Base-by-base conservation (phyloP, 2,329 filamentous ascomycete genomes). In the Trichocomaceae sp. region DNA sequence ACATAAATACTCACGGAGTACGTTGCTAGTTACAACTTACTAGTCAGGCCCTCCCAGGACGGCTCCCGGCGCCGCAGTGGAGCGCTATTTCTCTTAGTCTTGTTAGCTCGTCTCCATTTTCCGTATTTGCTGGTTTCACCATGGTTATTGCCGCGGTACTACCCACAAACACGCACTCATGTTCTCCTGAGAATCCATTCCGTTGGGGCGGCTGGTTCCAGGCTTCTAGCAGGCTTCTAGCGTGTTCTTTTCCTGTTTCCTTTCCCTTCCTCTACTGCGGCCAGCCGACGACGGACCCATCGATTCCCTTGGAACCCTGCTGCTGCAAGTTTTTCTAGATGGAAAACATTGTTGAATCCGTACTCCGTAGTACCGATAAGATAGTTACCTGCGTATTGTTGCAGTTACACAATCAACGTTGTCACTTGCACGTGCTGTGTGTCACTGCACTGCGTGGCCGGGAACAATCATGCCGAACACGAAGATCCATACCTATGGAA, bases 111-210 rank as follows among this genome's bases (percentile, higher is more conserved):
- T 17, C 20, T 44, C 41, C 20, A 20, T 44, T 8, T 17, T 23
- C 20, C 23, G 15, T 5, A 31, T 37, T 12, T 15, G 17, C n/a
- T 15, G 26, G 44, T 47, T 53, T 47, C 51, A 53, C 42, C 13
- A 22, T 44, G 50, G n/a, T 39, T n/a, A 39, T 52, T 46, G n/a
- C 51, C 44, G 45, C 51, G 51, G 51, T 47, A 39, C 44, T 53
- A 53, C 51, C 51, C 44, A n/a, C n/a, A n/a, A 42, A 42, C 7
- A 41, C 37, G 37, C 7, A 41, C 37, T 41, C 4, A 19, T 7
- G 17, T 8, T 41, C 37, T 41, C 37, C 37, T 41, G 37, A 2
- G 37, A 41, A 41, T 17, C 37, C 37, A 19, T 41, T 41, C 17
- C 17, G 39, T 42, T 19, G 39, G 39, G 19, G 17, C n/a, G 37